Evolutionary conservation across 495 filamentous ascomycete species (phyloP), one percentile per base, ranked within the genome.

Genomic region (Neurospora sp.): DNA sequence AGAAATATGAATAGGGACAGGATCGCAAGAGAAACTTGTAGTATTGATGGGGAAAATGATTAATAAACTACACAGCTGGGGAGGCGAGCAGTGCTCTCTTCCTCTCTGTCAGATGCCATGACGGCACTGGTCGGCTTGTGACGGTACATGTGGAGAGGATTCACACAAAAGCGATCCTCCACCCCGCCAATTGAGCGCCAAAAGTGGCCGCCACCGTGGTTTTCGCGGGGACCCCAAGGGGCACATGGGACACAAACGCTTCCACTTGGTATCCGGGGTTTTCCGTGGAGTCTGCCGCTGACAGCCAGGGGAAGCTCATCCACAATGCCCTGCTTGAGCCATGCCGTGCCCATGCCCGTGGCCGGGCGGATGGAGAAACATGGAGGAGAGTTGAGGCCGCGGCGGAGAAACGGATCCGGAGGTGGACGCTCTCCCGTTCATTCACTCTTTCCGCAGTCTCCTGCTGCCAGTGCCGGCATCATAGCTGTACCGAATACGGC

Each of bases 91-190:
- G 27, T 31, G 27, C 27, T 31, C 53, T 14, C 53, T 61, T 31
- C 27, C 2, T 31, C 27, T 31, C 3, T 61, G 53, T 61, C 22
- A 61, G 53, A 66, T 31, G 27, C 27, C 53, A 66, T 76, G 72
- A 71, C 76, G 78, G 78, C 70, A 78, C 72, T 53, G 35, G 69
- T 81, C 80, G 81, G 81, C 81, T 82, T 81, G 76, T 79, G 76
- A 80, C 81, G 81, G 79, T 61, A 44, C 27, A 39, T 37, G 59
- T 70, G 74, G 46, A 72, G 72, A 77, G 70, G 69, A 61, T 31
- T 20, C 11, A 37, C 3, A 40, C 53, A 11, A 22, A 40, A 41
- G 71, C 70, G 35, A 14, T n/a, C 31, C 48, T 38, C 16, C 48
- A 69, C 40, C 69, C 74, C 72, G 71, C 70, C 70, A 70, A 70